phyloP scores from a whole-genome alignment of 202 grass and related monocot genomes.

The Zizania palustris region DNA sequence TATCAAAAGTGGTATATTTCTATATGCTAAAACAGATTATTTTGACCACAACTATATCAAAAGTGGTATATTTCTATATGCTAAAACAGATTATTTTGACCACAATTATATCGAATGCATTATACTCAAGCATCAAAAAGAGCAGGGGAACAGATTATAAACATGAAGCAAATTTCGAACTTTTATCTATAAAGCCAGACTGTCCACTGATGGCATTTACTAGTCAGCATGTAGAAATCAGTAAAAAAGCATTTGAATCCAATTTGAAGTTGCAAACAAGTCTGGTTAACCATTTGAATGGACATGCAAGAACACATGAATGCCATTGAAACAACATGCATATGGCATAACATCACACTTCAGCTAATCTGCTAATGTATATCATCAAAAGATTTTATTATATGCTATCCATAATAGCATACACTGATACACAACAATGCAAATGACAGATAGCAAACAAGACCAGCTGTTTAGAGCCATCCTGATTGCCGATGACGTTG shows the following conservation, averaged over 20 bases:
- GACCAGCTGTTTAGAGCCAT: not conserved
- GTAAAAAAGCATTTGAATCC: not conserved
- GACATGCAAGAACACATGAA: too few relatives aligned
- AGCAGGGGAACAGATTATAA: not conserved
- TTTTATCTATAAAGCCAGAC: not conserved
- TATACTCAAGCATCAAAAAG: not conserved
- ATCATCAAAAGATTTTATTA: not conserved
- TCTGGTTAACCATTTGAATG: not conserved
- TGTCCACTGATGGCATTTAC: not conserved
- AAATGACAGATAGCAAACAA: not conserved
- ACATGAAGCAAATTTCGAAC: not conserved
- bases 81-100: not conserved
- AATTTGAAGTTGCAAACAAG: conserved; percentile 14
- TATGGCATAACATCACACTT: conserved; percentile 7
- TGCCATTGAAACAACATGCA: not conserved
- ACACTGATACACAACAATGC: not conserved
- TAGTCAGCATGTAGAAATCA: conserved; percentile 10
- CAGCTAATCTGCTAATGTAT: conserved; percentile 13
- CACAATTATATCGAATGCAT: not conserved
- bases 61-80: too few relatives aligned
- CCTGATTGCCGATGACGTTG: not conserved
- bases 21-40: not conserved
- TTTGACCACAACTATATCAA: too few relatives aligned
- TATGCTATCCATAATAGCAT: conserved; percentile 8
- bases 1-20: too few relatives aligned